Evolutionary conservation across 306 rosid species (phyloP).

Genomic region (Mucuna pruriens): DNA sequence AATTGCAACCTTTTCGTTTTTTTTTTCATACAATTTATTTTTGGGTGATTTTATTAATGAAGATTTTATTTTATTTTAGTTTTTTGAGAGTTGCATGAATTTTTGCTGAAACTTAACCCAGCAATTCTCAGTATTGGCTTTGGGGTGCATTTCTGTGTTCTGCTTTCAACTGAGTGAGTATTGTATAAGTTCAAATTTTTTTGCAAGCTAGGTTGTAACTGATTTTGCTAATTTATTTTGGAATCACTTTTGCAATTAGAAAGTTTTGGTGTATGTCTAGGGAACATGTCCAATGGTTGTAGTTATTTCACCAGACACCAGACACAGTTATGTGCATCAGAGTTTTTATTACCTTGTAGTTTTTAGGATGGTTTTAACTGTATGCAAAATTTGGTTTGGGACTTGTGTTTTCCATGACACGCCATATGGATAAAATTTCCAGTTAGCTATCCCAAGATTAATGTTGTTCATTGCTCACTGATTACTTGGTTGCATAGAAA

Average conservation of each 20-base stretch:
- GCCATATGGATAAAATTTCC: background rate
- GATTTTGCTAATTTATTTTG: background rate
- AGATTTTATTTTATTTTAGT: background rate
- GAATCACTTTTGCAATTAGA: background rate
- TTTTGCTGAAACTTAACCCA: background rate
- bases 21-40: background rate
- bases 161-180: slow-evolving; percentile 32
- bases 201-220: background rate
- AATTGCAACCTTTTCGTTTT: background rate
- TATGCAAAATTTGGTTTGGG: slow-evolving; percentile 14
- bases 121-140: slow-evolving; percentile 1
- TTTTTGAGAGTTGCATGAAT: slow-evolving; percentile 4
- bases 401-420: background rate
- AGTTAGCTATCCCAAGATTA: background rate
- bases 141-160: background rate
- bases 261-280: background rate
- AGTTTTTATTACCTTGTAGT: background rate
- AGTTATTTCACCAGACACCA: background rate
- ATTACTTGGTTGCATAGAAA: background rate
- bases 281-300: slow-evolving; percentile 8
- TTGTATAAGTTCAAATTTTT: slow-evolving; percentile 2
- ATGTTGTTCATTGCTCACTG: background rate
- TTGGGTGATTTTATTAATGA: background rate
- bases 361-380: background rate
- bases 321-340: background rate